These are phyloP conservation scores for Pseudozyma sp. DNA, from an alignment of 1,284 basidiomycete species.

Conservation along the genomic window DNA sequence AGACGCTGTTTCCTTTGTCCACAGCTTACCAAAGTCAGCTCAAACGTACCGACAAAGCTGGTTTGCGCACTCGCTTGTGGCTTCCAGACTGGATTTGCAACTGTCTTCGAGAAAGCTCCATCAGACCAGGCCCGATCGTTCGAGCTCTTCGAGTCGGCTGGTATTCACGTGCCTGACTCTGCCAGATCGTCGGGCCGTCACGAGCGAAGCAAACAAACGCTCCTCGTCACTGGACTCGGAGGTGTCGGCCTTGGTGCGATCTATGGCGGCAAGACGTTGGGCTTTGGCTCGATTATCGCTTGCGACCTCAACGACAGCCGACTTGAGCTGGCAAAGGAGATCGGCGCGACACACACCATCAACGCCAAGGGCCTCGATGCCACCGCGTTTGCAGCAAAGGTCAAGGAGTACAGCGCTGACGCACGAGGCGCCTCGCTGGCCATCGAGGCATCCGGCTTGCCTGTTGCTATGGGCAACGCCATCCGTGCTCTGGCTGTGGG, in stretches of 20 bases:
- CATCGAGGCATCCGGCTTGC: slow-evolving; percentile 24
- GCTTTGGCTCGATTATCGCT: slow-evolving; percentile 23
- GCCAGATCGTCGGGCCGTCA: slow-evolving; percentile 4
- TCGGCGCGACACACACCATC: slow-evolving; percentile 23
- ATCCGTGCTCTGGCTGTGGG: slow-evolving; percentile 23
- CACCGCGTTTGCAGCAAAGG: slow-evolving; percentile 19
- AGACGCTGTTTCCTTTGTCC: neutral
- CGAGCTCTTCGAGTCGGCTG: slow-evolving; percentile 18
- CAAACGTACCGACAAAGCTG: slow-evolving; percentile 23
- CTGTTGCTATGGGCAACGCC: slow-evolving; percentile 13
- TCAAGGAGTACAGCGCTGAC: slow-evolving; percentile 28
- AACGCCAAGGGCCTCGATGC: slow-evolving; percentile 18
- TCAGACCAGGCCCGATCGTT: slow-evolving; percentile 20
- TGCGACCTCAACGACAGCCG: slow-evolving; percentile 26
- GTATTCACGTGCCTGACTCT: slow-evolving; percentile 9
- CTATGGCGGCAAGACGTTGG: slow-evolving; percentile 23
- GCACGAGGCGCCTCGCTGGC: slow-evolving; percentile 21
- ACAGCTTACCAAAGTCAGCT: slow-evolving; percentile 34
- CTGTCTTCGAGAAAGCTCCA: slow-evolving; percentile 32
- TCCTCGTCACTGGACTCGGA: slow-evolving; percentile 26
- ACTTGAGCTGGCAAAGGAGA: slow-evolving; percentile 25
- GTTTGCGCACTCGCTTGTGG: slow-evolving; percentile 29
- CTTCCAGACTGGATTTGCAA: slow-evolving; percentile 35
- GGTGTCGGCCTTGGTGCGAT: slow-evolving; percentile 30
- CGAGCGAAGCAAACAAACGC: slow-evolving; percentile 30